Base-by-base conservation (phyloP, 2,329 filamentous ascomycete species). In the Fusarium albosuccineum region DNA sequence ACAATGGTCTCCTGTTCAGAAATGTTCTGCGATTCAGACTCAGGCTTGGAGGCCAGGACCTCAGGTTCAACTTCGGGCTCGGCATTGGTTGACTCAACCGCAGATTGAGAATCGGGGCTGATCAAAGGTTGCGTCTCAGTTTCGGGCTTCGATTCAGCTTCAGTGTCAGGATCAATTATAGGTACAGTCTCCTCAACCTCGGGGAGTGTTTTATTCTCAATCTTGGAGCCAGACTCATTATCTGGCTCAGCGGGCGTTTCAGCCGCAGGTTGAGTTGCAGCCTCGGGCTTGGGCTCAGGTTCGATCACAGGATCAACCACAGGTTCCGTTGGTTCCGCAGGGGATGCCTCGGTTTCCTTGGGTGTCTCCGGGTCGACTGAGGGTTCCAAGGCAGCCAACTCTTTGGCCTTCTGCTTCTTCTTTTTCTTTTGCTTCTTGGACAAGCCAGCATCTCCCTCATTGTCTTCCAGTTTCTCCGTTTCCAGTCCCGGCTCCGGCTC, bases 121-220 rank as follows among this genome's bases (percentile, higher is more conserved):
- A 60, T 62, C 59, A 62, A 41, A 65, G 62, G 57, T 70, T 71
- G 70, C 55, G 58, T 70, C 56, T 71, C 68, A 64, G 65, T 62
- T 70, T 73, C 61, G 56, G 58, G 65, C 67, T 73, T 70, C 51
- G 71, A 64, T 72, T 73, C 71, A 73, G 55, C 69, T 72, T 71
- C 70, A 71, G 68, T 68, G 57, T 73, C 64, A 68, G 66, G 67
- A 62, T 73, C 69, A 70, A 70, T 52, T 71, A 70, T 66, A 69
- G 61, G 67, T 62, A 76, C 73, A 63, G 60, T 66, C 64, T 74
- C 67, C 62, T 72, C 62, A 55, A 52, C 57, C 41, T 60, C 57
- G 49, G 54, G 45, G 58, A 60, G 42, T 62, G 60, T 44, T 62
- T 72, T 64, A 61, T 73, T 65, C 45, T 73, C 67, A 63, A 61